Evolutionary conservation across 306 rosid species (phyloP).

Genomic region (Trichosanthes cucumerina): DNA sequence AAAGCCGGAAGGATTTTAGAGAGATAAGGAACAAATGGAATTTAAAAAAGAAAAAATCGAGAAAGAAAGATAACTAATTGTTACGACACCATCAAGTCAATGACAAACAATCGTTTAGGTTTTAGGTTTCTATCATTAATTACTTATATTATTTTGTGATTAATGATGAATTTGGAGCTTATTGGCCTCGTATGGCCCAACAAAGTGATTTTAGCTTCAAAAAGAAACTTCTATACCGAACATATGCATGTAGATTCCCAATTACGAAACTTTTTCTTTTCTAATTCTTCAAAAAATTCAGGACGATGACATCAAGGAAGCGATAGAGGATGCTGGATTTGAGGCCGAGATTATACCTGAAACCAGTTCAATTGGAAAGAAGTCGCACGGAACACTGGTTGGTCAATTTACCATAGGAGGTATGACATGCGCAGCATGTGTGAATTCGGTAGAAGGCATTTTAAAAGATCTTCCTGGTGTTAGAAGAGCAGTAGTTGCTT

Average conservation of each 20-base stretch:
- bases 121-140: not conserved
- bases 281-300: constrained; percentile 22
- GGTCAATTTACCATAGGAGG: constrained; percentile 95
- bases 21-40: not conserved
- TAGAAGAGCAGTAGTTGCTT: constrained; percentile 78
- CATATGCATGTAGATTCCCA: constrained; percentile 3
- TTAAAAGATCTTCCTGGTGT: constrained; percentile 75
- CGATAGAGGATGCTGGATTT: constrained; percentile 97
- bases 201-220: no score
- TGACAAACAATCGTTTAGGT: not conserved
- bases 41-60: not conserved
- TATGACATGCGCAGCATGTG: constrained; percentile 99
- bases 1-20: not conserved
- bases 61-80: not conserved
- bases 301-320: constrained; percentile 78
- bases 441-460: constrained; percentile 88
- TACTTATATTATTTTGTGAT: no score
- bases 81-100: not conserved
- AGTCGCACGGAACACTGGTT: constrained; percentile 43
- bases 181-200: no score
- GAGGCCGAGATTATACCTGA: constrained; percentile 93
- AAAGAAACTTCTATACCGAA: no score
- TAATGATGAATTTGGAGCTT: no score
- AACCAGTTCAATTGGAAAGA: constrained; percentile 40
- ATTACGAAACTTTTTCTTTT: constrained; percentile 3